These are phyloP conservation scores for Aspergillus fructus DNA, from an alignment of 2,329 filamentous ascomycete species.

Conservation along the genomic window DNA sequence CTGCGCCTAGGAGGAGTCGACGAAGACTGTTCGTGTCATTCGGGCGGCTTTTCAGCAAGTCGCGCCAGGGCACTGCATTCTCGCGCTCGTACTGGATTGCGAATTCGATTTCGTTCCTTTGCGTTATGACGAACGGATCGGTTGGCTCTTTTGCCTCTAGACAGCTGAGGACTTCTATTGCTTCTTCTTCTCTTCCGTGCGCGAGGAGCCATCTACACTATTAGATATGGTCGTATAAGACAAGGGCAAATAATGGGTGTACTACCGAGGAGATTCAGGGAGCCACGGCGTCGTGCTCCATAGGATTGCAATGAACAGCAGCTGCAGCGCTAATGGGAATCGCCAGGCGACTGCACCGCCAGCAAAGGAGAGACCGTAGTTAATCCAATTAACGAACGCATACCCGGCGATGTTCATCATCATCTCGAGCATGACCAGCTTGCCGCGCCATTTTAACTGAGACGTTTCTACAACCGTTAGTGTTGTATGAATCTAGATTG, in stretches of 20 bases:
- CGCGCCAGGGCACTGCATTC: slow-evolving; percentile 51
- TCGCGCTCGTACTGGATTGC: slow-evolving; percentile 51
- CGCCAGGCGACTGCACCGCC: slow-evolving; percentile 45
- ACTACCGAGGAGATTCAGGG: slow-evolving; percentile 22
- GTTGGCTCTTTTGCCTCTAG: slow-evolving; percentile 46
- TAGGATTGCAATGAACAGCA: slow-evolving; percentile 50
- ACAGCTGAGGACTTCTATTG: slow-evolving; percentile 50
- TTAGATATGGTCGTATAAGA: background rate
- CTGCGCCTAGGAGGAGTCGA: slow-evolving; percentile 53
- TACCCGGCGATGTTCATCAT: slow-evolving; percentile 54
- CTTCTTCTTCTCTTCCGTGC: slow-evolving; percentile 46
- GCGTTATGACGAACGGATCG: slow-evolving; percentile 47
- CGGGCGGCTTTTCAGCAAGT: slow-evolving; percentile 48
- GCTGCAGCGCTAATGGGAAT: slow-evolving; percentile 50
- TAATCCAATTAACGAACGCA: slow-evolving; percentile 53
- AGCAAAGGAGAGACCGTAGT: slow-evolving; percentile 51
- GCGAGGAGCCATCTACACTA: slow-evolving; percentile 42
- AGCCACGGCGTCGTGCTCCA: slow-evolving; percentile 43
- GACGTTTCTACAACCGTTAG: slow-evolving; percentile 37
- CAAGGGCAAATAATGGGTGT: background rate
- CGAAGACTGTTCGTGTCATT: slow-evolving; percentile 49
- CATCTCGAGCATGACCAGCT: slow-evolving; percentile 50
- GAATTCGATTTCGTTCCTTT: slow-evolving; percentile 49
- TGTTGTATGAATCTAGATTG: no score
- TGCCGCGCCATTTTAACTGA: slow-evolving; percentile 45